Percentiles rank a stretch among this genome's conserved stretches.
phyloP scores from a whole-genome alignment of 345 rosid species.

The Dimocarpus longan region DNA sequence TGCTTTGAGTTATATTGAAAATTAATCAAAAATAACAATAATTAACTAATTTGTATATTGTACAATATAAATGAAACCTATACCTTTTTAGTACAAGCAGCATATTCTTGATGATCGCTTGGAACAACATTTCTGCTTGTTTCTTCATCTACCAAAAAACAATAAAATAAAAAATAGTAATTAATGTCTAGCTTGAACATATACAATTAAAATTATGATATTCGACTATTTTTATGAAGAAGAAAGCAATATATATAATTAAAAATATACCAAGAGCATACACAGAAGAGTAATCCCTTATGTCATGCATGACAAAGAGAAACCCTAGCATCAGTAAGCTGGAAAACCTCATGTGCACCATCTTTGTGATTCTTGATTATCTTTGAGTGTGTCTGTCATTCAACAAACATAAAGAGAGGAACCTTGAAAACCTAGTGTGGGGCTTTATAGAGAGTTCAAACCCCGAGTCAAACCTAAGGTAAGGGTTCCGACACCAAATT shows the following conservation, averaged over 20 bases:
- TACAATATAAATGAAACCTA: no score
- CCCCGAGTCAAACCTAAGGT: conserved; percentile 40
- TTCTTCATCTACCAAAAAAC: background rate
- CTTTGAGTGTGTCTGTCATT: background rate
- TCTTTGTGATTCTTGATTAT: conserved; percentile 22
- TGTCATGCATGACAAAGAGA: conserved; percentile 23
- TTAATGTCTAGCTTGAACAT: background rate
- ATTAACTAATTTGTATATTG: background rate
- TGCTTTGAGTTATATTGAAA: no score
- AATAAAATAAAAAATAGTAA: background rate
- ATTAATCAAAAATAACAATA: background rate
- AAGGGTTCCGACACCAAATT: conserved; percentile 28
- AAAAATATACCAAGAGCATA: conserved; percentile 39
- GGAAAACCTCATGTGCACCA: conserved; percentile 37
- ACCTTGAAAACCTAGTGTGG: conserved; percentile 20
- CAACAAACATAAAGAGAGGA: conserved; percentile 33
- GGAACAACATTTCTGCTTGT: background rate
- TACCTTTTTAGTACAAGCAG: conserved; percentile 21
- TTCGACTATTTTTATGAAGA: background rate
- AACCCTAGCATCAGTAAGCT: conserved; percentile 33
- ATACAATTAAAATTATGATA: background rate
- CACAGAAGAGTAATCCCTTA: conserved; percentile 21
- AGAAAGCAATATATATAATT: background rate
- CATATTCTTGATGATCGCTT: conserved; percentile 4
- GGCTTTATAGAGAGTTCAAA: conserved; percentile 47